A percentile compares a stretch with the other conserved stretches of the same genome.
Evolutionary conservation across 2,329 filamentous ascomycete genomes (phyloP).

Genomic region (Diaporthe sp.): DNA sequence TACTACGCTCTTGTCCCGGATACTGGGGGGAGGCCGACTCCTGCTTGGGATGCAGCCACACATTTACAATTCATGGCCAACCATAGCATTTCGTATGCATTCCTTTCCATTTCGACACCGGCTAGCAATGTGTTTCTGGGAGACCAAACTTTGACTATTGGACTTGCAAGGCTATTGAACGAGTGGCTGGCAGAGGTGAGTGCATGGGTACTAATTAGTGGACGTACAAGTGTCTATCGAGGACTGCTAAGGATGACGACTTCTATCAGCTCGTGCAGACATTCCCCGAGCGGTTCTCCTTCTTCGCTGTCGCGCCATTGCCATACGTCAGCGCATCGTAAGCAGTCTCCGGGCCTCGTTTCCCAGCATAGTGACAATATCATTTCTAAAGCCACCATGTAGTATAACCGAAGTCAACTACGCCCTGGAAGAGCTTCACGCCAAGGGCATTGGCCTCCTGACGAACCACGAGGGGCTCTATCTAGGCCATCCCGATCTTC

Average conservation of each 20-base stretch:
- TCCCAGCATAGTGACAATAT: not conserved
- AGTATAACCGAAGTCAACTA: not conserved
- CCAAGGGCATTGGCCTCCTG: not conserved
- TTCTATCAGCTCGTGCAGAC: not conserved
- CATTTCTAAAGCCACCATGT: not conserved
- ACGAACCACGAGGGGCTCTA: conserved; percentile 16
- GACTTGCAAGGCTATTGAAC: conserved; percentile 6
- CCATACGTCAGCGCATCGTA: not conserved
- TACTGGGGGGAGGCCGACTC: not conserved
- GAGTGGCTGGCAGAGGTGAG: conserved; percentile 15
- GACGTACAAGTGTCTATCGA: not conserved
- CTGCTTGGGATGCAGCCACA: not conserved
- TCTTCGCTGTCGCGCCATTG: not conserved
- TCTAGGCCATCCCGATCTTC: not conserved
- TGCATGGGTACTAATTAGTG: not conserved
- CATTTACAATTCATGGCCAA: conserved; percentile 11
- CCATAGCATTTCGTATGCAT: not conserved
- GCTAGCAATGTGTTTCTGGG: conserved; percentile 2
- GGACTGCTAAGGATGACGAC: not conserved
- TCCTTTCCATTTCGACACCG: conserved; percentile 13
- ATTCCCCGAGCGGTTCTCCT: not conserved
- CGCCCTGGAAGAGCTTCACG: not conserved
- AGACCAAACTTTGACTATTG: not conserved
- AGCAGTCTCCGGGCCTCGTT: not conserved
- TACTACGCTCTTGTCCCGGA: not conserved